Evolutionary conservation across 192 early-diverging fungal genomes (phyloP).

Genomic region (Funneliformis geosporum): DNA sequence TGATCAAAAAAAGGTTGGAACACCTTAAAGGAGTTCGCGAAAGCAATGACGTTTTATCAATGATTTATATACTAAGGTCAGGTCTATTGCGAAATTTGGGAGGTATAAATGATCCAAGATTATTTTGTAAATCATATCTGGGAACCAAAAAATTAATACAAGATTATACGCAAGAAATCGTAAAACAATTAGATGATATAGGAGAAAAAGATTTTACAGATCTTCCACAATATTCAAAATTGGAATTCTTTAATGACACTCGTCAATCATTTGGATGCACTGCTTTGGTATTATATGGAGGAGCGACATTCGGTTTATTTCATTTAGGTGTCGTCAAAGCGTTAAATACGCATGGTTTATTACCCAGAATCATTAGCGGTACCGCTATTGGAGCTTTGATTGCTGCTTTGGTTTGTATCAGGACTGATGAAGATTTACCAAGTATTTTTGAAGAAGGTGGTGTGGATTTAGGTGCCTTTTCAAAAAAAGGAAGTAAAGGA

Average conservation of each 20-base stretch:
- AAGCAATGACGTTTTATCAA: slow-evolving; percentile 51
- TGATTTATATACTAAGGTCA: slow-evolving; percentile 66
- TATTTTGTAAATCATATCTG: slow-evolving; percentile 59
- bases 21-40: slow-evolving; percentile 49
- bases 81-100: slow-evolving; percentile 74
- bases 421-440: slow-evolving; percentile 73
- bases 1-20: slow-evolving; percentile 57
- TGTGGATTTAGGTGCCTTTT: slow-evolving; percentile 69
- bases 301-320: slow-evolving; percentile 71
- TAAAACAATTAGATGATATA: slow-evolving; percentile 58
- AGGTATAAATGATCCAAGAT: slow-evolving; percentile 63
- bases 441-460: slow-evolving; percentile 50
- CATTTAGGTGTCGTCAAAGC: slow-evolving; percentile 83
- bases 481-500: slow-evolving; percentile 55
- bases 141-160: slow-evolving; percentile 78
- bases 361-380: slow-evolving; percentile 79
- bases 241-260: slow-evolving; percentile 74
- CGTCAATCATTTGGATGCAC: slow-evolving; percentile 74
- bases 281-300: slow-evolving; percentile 73
- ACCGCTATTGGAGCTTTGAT: slow-evolving; percentile 73
- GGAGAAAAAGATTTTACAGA: slow-evolving; percentile 44
- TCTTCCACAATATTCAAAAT: slow-evolving; percentile 53
- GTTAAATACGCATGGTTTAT: slow-evolving; percentile 58
- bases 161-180: slow-evolving; percentile 73
- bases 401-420: slow-evolving; percentile 74